These are phyloP conservation scores for Musa acuminata DNA, from an alignment of 176 grass and related monocot species.

Conservation along the genomic window DNA sequence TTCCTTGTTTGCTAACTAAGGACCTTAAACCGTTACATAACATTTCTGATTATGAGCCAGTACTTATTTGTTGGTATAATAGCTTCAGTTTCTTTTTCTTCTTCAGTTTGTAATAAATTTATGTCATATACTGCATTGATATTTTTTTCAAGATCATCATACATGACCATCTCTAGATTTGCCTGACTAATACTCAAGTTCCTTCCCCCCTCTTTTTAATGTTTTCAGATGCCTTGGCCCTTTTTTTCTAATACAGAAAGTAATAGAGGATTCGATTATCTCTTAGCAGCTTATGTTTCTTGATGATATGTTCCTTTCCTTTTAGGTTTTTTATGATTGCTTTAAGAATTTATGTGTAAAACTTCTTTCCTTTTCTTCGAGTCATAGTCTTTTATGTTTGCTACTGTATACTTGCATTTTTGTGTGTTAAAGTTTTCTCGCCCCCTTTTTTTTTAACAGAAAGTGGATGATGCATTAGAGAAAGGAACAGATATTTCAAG, in stretches of 20 bases:
- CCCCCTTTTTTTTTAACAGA: not conserved
- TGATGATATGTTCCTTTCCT: too few species aligned
- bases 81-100: not conserved
- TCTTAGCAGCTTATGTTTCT: too few species aligned
- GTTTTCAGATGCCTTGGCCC: not conserved
- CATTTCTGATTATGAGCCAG: too few species aligned
- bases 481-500: constrained; percentile 9
- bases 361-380: not conserved
- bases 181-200: not conserved
- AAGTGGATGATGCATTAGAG: constrained; percentile 12
- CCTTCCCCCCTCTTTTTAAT: not conserved
- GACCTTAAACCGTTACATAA: not conserved
- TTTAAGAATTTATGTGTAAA: too few species aligned
- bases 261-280: not conserved
- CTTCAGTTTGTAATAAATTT: not conserved
- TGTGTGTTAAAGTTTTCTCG: not conserved
- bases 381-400: not conserved
- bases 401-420: not conserved
- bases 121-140: not conserved
- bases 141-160: not conserved
- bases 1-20: not conserved
- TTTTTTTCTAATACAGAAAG: not conserved
- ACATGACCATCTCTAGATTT: not conserved
- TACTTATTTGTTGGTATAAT: not conserved
- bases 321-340: too few species aligned